A percentile compares a stretch with the other conserved stretches of the same genome.
Evolutionary conservation across 202 grass and related monocot species (phyloP).

Genomic region (Dendrocalamus latiflorus): DNA sequence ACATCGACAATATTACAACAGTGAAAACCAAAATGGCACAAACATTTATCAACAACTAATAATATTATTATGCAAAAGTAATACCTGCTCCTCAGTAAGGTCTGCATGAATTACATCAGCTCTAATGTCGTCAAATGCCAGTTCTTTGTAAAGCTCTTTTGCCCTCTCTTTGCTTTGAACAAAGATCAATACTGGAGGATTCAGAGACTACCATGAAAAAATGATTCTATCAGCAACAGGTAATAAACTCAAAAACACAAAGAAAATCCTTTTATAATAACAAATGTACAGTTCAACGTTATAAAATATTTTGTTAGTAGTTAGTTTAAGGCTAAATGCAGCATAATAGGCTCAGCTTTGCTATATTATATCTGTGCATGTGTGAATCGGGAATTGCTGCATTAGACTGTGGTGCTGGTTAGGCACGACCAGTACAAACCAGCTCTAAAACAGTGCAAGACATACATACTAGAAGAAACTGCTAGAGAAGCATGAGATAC

Average conservation of each 20-base stretch:
- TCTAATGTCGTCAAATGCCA: constrained; percentile 82
- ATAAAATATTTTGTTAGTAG: too few relatives aligned
- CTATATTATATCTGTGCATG: too few relatives aligned
- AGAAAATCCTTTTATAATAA: too few relatives aligned
- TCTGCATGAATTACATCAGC: constrained; percentile 87
- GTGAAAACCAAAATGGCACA: not conserved
- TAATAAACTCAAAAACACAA: not conserved
- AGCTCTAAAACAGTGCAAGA: not conserved
- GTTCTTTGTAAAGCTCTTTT: constrained; percentile 91
- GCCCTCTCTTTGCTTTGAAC: constrained; percentile 97
- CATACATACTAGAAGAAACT: not conserved
- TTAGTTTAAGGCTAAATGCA: too few relatives aligned
- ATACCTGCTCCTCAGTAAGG: constrained; percentile 83
- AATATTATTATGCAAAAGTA: constrained; percentile 8
- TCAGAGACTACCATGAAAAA: constrained; percentile 55
- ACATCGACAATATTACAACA: not conserved
- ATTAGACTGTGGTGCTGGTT: too few relatives aligned
- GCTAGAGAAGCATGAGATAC: constrained; percentile 25
- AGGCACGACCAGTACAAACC: not conserved
- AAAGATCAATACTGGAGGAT: constrained; percentile 87
- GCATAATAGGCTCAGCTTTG: too few relatives aligned
- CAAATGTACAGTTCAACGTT: too few relatives aligned
- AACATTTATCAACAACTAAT: not conserved
- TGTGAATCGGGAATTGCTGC: too few relatives aligned
- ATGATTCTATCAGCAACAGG: not conserved